Conservation (phyloP, 768 basidiomycete species). For the Lactifluus volemus region DNA sequence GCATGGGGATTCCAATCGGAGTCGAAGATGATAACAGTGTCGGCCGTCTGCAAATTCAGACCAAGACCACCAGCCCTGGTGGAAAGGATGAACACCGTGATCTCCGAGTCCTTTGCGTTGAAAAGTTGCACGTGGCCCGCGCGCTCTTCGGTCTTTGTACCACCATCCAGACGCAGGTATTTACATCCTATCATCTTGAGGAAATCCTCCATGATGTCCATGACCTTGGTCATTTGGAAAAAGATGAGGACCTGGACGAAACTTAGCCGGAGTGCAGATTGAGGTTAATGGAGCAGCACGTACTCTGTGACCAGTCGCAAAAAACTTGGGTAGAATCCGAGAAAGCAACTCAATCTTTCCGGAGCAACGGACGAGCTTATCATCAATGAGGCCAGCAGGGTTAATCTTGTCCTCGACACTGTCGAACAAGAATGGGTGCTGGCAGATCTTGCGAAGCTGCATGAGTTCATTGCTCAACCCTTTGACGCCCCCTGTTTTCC, state of each 20-base stretch:
- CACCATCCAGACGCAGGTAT: conserved; percentile 90
- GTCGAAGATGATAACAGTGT: conserved; percentile 87
- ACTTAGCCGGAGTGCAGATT: not conserved
- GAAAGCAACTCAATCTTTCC: conserved; percentile 93
- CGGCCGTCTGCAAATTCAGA: conserved; percentile 85
- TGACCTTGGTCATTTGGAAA: conserved; percentile 99
- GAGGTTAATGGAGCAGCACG: conserved; percentile 19
- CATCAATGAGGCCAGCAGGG: conserved; percentile 71
- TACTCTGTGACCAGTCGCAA: conserved; percentile 84
- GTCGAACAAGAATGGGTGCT: conserved; percentile 95
- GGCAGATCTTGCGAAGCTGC: conserved; percentile 97
- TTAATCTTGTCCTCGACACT: conserved; percentile 93
- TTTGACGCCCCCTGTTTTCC: conserved; percentile 72
- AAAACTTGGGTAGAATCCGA: conserved; percentile 91
- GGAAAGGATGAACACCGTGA: conserved; percentile 87
- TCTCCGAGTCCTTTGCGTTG: conserved; percentile 83
- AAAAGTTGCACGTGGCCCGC: conserved; percentile 78
- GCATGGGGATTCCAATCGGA: conserved; percentile 96
- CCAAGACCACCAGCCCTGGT: conserved; percentile 92
- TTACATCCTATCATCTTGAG: conserved; percentile 80
- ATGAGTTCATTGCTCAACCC: conserved; percentile 92
- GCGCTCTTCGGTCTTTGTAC: conserved; percentile 93
- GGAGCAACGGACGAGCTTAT: conserved; percentile 74
- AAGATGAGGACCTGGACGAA: conserved; percentile 79
- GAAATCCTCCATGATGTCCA: conserved; percentile 98